Evolutionary conservation across 1,284 basidiomycete species (phyloP).

Genomic region (Coniophora puteana): DNA sequence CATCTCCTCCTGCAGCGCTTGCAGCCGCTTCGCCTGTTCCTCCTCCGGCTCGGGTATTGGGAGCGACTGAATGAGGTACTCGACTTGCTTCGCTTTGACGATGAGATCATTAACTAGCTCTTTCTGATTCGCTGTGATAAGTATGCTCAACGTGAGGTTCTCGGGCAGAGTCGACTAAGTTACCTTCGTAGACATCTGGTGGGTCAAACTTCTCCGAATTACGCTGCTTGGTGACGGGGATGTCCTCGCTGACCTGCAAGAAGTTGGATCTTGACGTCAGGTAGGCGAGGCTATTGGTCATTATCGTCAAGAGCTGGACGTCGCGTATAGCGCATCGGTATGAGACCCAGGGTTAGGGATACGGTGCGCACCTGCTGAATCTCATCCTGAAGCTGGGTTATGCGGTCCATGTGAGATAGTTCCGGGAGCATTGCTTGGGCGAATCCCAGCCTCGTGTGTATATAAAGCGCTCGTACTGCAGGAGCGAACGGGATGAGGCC

Average conservation of each 20-base stretch:
- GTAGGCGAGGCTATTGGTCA: conserved; percentile 75
- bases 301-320: conserved; percentile 71
- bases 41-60: conserved; percentile 74
- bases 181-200: conserved; percentile 67
- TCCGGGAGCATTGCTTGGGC: conserved; percentile 87
- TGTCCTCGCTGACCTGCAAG: conserved; percentile 63
- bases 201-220: conserved; percentile 67
- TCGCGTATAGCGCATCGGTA: neutral
- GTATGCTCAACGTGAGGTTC: neutral
- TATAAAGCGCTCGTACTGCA: too few species aligned
- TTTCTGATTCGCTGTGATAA: conserved; percentile 61
- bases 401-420: conserved; percentile 84
- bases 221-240: conserved; percentile 73
- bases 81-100: conserved; percentile 80
- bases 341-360: neutral
- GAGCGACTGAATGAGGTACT: conserved; percentile 73
- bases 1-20: conserved; percentile 65
- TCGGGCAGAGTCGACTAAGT: conserved; percentile 6
- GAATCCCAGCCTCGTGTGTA: too few species aligned
- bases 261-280: conserved; percentile 72
- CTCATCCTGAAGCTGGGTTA: conserved; percentile 85
- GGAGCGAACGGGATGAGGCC: too few species aligned
- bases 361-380: conserved; percentile 64
- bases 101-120: conserved; percentile 78
- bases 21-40: conserved; percentile 57